Evolutionary conservation across 192 early-diverging fungal species (phyloP), one percentile per base, ranked within the genome.

Genomic region (Entophlyctis luteolus): DNA sequence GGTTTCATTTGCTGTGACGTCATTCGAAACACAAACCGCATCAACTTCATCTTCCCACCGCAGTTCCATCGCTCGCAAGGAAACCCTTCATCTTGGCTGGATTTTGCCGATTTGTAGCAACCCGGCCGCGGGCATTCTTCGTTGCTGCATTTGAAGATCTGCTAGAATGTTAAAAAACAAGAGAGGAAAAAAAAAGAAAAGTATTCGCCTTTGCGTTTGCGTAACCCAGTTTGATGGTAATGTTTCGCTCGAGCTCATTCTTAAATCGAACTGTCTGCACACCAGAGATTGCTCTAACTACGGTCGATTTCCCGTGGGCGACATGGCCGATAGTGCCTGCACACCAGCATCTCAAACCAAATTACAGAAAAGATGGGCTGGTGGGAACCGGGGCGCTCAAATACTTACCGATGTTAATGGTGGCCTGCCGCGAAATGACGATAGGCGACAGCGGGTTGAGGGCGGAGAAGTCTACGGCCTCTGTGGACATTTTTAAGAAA

Each of bases 191-290:
- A 49, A 23, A 12, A 20, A 59, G 60, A 0, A 46, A 28, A 14
- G 16, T 46, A 55, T 10, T 55, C 55, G 90, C 87, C 81, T 99
- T 99, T 55, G 96, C 95, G 67, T 99, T 99, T 59, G 96, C 95
- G 71, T 99, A 99, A 50, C 96, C 96, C 37, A 99, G 85, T 80
- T 96, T 99, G 79, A 99, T 99, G 48, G 96, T 99, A 86, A 98
- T 99, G 81, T 99, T 99, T 72, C 93, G 87, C 81, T 96, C 93
- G 55, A 95, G 82, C 77, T 99, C 96, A 75, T 92, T 97, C 81
- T 94, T 93, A 80, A 98, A 99, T 48, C 96, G 88, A 52, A 98
- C 91, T 34, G 96, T 99, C 83, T 93, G 91, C 23, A 98, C 95
- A 59, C 94, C 94, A 34, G 95, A 98, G 68, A 98, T 96, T 38